Conservation (phyloP, 805 yeast genomes). For the Scheffersomyces coipomensis region DNA sequence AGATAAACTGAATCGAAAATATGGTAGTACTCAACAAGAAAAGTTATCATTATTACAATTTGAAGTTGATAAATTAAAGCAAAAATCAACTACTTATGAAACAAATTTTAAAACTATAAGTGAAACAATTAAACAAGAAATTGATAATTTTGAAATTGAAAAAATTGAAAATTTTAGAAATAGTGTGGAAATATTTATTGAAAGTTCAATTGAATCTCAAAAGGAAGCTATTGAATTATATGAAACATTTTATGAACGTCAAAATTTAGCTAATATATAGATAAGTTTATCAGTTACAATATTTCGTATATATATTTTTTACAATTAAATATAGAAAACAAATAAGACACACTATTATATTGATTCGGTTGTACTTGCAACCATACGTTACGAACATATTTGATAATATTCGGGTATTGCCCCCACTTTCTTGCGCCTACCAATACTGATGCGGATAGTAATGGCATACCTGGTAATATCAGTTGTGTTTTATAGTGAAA, state of each 20-base stretch:
- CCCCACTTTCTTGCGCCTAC: too few relatives aligned
- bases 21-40: slow-evolving; percentile 53
- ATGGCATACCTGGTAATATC: too few relatives aligned
- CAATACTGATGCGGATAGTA: too few relatives aligned
- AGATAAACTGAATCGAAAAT: slow-evolving; percentile 42
- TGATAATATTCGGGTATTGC: too few relatives aligned
- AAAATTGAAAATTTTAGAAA: slow-evolving; percentile 82
- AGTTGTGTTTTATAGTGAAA: too few relatives aligned
- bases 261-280: slow-evolving; percentile 19
- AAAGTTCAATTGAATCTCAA: slow-evolving; percentile 87
- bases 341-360: too few relatives aligned
- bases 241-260: slow-evolving; percentile 78
- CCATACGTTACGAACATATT: too few relatives aligned
- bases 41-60: slow-evolving; percentile 54
- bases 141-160: slow-evolving; percentile 68
- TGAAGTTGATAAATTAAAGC: slow-evolving; percentile 58
- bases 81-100: slow-evolving; percentile 52
- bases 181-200: slow-evolving; percentile 86
- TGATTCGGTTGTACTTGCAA: too few relatives aligned
- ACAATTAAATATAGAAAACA: too few relatives aligned
- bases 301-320: too few relatives aligned
- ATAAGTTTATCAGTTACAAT: too few relatives aligned
- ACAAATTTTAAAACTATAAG: slow-evolving; percentile 63
- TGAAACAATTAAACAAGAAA: slow-evolving; percentile 63
- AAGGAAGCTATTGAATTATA: slow-evolving; percentile 87